These are phyloP conservation scores for Diaporthe sp. DNA, from an alignment of 2,329 filamentous ascomycete genomes.

Conservation along the genomic window DNA sequence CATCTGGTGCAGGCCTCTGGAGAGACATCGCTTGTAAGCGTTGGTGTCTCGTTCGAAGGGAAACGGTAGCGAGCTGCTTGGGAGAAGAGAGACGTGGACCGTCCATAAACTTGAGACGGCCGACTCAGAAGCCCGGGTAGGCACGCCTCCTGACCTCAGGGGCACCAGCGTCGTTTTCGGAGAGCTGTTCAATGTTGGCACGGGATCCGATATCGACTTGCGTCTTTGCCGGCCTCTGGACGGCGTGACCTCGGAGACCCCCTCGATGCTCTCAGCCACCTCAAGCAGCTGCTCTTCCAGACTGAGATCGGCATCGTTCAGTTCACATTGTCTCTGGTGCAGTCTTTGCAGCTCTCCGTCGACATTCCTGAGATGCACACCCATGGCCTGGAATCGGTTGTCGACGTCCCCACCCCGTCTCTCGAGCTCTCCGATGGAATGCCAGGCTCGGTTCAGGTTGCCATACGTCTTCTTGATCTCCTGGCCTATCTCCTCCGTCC, in stretches of 20 bases:
- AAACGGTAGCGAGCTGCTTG: conserved; percentile 66
- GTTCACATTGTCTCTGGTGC: conserved; percentile 62
- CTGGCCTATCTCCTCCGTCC: conserved; percentile 62
- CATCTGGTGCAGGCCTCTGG: conserved; percentile 70
- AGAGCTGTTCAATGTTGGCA: not conserved
- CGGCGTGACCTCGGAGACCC: conserved; percentile 16
- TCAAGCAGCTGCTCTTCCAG: conserved; percentile 69
- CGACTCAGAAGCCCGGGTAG: conserved; percentile 39
- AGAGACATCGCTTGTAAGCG: conserved; percentile 72
- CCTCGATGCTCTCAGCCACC: conserved; percentile 57
- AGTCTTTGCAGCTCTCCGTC: conserved; percentile 60
- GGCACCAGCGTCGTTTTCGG: conserved; percentile 13
- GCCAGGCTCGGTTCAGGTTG: conserved; percentile 68
- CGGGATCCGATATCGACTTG: conserved; percentile 40
- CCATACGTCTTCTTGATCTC: conserved; percentile 69
- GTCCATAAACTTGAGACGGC: conserved; percentile 63
- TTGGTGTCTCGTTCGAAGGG: conserved; percentile 74
- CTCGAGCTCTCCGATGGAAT: conserved; percentile 62
- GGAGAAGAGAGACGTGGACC: conserved; percentile 71
- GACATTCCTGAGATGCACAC: conserved; percentile 56
- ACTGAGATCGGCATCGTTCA: conserved; percentile 63
- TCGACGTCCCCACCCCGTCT: conserved; percentile 54
- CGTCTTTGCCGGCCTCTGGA: conserved; percentile 46
- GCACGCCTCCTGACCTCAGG: conserved; percentile 44
- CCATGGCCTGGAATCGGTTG: conserved; percentile 55